phyloP scores from a whole-genome alignment of 352 stramenopile genomes.

The Pythium oligandrum region DNA sequence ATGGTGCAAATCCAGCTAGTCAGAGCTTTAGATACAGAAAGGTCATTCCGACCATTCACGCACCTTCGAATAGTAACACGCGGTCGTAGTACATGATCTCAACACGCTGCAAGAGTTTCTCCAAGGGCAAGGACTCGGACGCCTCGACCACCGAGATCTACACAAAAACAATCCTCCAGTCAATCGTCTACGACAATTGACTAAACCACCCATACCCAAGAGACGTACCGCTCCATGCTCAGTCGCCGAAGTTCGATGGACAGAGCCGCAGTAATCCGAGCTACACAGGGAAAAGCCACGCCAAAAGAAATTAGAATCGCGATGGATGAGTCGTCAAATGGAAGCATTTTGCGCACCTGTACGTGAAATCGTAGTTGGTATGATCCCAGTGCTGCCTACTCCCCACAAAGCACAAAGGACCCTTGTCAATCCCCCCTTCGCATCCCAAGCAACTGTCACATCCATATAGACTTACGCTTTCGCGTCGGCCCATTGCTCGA shows the following conservation, averaged over 20 bases:
- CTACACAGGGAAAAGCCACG: slow-evolving; percentile 6
- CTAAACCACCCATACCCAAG: too few species aligned
- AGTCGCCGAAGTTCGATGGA: too few species aligned
- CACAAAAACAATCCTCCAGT: too few species aligned
- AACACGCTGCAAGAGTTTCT: slow-evolving; percentile 47
- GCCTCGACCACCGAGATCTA: slow-evolving; percentile 8
- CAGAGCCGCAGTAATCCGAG: slow-evolving; percentile 27
- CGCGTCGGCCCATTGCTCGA: slow-evolving; percentile 34
- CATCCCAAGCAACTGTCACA: too few species aligned
- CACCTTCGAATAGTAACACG: slow-evolving; percentile 62
- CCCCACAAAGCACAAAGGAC: neutral
- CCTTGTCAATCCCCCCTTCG: too few species aligned
- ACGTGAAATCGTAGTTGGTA: slow-evolving; percentile 54
- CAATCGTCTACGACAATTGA: too few species aligned
- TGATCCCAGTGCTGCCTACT: slow-evolving; percentile 24
- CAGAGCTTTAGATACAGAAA: neutral
- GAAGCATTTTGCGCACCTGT: slow-evolving; percentile 24
- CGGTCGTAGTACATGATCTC: slow-evolving; percentile 56
- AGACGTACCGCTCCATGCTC: too few species aligned
- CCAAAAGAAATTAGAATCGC: too few species aligned
- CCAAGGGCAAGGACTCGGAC: slow-evolving; percentile 36
- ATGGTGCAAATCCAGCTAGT: neutral
- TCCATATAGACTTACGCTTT: slow-evolving; percentile 2
- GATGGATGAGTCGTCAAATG: too few species aligned
- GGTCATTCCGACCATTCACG: neutral